Conservation (phyloP, 345 rosid species). For the Eucalyptus viminalis region DNA sequence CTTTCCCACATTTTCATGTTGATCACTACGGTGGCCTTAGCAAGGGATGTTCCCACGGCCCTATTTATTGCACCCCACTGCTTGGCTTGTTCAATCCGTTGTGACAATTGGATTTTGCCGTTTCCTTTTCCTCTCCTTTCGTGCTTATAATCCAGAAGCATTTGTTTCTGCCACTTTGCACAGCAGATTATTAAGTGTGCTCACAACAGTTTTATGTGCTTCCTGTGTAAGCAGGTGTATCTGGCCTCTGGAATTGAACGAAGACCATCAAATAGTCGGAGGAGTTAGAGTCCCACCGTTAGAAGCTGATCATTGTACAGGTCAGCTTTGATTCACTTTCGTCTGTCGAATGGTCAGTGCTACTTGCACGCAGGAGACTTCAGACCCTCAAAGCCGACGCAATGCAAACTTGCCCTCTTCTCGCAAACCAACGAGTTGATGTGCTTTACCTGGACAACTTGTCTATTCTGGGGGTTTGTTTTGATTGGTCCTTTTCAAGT, state of each 20-base stretch:
- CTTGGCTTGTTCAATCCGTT: constrained; percentile 46
- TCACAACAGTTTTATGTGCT: not conserved
- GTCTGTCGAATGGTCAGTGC: constrained; percentile 39
- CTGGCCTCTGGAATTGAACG: constrained; percentile 35
- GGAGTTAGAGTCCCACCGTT: constrained; percentile 40
- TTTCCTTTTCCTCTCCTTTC: not conserved
- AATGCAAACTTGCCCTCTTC: constrained; percentile 33
- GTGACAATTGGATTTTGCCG: constrained; percentile 9
- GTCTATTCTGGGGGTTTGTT: not conserved
- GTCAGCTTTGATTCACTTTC: constrained; percentile 55
- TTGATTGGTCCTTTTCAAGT: constrained; percentile 18
- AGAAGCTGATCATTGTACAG: constrained; percentile 76
- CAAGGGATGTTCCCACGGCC: constrained; percentile 63
- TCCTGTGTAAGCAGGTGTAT: constrained; percentile 23
- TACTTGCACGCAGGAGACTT: constrained; percentile 78
- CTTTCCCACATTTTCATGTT: constrained; percentile 60
- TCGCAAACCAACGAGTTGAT: constrained; percentile 33
- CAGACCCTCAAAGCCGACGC: constrained; percentile 54
- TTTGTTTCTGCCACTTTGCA: not conserved
- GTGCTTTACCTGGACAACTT: constrained; percentile 39
- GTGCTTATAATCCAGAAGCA: not conserved
- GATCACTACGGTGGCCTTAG: constrained; percentile 56
- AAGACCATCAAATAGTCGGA: constrained; percentile 7
- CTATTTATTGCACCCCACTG: constrained; percentile 55
- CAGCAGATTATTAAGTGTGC: not conserved